Evolutionary conservation across 352 stramenopile genomes (phyloP).

Genomic region (Bremia lactucae): DNA sequence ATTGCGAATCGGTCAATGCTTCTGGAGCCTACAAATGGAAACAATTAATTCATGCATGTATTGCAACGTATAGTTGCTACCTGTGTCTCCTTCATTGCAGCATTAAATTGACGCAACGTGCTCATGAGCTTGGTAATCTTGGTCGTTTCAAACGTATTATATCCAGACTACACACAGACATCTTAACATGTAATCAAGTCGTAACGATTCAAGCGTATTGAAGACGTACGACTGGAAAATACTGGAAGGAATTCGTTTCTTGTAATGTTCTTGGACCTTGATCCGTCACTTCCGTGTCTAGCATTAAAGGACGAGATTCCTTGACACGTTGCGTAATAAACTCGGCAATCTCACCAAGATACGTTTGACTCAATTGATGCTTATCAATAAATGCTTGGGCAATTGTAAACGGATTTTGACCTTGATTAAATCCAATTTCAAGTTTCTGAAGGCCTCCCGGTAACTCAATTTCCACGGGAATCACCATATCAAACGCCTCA

Average conservation of each 20-base stretch:
- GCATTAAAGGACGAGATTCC: conserved; percentile 58
- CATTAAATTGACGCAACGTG: conserved; percentile 88
- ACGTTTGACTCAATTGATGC: conserved; percentile 89
- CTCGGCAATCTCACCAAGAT: conserved; percentile 91
- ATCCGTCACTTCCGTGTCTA: no score
- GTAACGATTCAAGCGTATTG: background rate
- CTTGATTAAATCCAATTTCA: conserved; percentile 97
- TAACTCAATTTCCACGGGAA: conserved; percentile 94
- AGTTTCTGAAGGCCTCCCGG: conserved; percentile 87
- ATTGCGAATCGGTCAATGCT: conserved; percentile 32
- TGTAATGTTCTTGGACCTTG: no score
- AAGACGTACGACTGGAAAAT: conserved; percentile 50
- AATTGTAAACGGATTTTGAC: conserved; percentile 93
- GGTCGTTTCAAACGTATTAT: conserved; percentile 88
- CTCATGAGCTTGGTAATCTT: conserved; percentile 88
- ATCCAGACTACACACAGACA: conserved; percentile 42
- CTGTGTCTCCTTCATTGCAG: conserved; percentile 41
- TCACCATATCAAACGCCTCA: conserved; percentile 91
- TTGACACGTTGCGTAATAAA: conserved; percentile 91
- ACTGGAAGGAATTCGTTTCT: no score
- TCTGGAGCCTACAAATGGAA: conserved; percentile 2
- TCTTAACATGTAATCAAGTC: conserved; percentile 5
- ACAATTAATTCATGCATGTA: background rate
- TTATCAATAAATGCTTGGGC: conserved; percentile 95
- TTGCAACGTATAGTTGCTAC: conserved; percentile 20